phyloP scores from a whole-genome alignment of 768 basidiomycete species.

The Coprinopsis cinerea region DNA sequence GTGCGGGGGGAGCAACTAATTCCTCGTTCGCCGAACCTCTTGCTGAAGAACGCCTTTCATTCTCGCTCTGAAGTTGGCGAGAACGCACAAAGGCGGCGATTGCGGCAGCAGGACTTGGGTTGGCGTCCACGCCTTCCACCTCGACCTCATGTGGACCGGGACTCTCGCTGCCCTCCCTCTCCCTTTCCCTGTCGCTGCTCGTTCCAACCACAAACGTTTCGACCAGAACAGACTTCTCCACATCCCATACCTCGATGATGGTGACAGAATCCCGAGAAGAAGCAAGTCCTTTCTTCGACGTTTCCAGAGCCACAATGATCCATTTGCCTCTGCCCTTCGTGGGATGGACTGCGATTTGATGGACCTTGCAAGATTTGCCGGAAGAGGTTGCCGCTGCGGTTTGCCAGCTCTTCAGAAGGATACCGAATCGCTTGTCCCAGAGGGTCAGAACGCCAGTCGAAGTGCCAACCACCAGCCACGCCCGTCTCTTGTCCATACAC shows the following conservation, averaged over 20 bases:
- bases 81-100: conserved; percentile 75
- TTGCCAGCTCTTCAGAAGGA: conserved; percentile 85
- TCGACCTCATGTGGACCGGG: conserved; percentile 35
- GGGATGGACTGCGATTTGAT: conserved; percentile 79
- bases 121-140: background rate
- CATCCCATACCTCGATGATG: conserved; percentile 88
- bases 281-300: conserved; percentile 36
- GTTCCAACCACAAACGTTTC: conserved; percentile 70
- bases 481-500: conserved; percentile 76
- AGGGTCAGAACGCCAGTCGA: conserved; percentile 78
- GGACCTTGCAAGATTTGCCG: conserved; percentile 52
- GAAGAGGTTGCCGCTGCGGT: conserved; percentile 39
- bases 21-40: conserved; percentile 30
- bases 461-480: conserved; percentile 90
- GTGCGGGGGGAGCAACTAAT: conserved; percentile 41
- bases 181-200: conserved; percentile 32
- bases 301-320: conserved; percentile 80
- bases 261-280: conserved; percentile 39
- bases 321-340: conserved; percentile 83
- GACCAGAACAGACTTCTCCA: conserved; percentile 73
- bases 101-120: conserved; percentile 51
- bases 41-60: conserved; percentile 24
- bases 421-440: conserved; percentile 94
- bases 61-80: conserved; percentile 14
- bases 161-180: no score